Base-by-base conservation (phyloP, 208 protist genomes). In the Entamoeba histolytica region DNA sequence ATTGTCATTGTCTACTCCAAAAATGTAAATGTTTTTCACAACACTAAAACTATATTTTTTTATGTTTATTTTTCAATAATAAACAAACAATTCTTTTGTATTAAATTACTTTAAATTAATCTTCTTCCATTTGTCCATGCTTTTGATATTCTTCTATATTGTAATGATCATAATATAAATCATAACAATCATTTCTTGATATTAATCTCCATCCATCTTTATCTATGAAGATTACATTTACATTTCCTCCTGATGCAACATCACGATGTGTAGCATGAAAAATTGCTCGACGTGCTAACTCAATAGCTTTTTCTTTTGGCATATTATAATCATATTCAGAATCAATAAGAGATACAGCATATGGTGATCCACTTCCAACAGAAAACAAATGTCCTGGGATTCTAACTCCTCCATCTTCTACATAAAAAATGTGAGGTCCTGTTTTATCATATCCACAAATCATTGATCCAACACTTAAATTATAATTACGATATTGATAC, bases 281-380 rank as follows among this genome's bases (percentile, higher is more conserved):
- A 95, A 99, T 99, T 61, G 99, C 97, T 44, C 98, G 96, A 47
- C 98, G 97, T 23, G 97, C 99, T 31, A 99, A 96, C 91, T 99
- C 98, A 94, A 96, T 96, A 15, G 99, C 99, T 78, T 99, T 97
- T 95, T 99, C 98, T 15, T 97, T 96, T 1, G 93, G 92, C 93
- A 97, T 49, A 69, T 97, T 96, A 39, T 78, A 95, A 0, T 92
- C 39, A 92, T 96, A 96, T 23, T 93, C 94, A 35, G 96, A 94
- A 96, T 99, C 99, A 44, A 99, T 96, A 51, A 98, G 96, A 96
- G 98, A 98, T 95, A 99, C 99, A 14, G 99, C 99, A 95, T 99
- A 99, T 50, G 98, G 99, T 78, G 98, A 99, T 57, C 99, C 99
- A 31, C 98, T 99, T 91, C 99, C 99, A 91, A 95, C 95, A 61